These are phyloP conservation scores for Piper betle DNA, from an alignment of 164 flowering plant species.

Conservation along the genomic window DNA sequence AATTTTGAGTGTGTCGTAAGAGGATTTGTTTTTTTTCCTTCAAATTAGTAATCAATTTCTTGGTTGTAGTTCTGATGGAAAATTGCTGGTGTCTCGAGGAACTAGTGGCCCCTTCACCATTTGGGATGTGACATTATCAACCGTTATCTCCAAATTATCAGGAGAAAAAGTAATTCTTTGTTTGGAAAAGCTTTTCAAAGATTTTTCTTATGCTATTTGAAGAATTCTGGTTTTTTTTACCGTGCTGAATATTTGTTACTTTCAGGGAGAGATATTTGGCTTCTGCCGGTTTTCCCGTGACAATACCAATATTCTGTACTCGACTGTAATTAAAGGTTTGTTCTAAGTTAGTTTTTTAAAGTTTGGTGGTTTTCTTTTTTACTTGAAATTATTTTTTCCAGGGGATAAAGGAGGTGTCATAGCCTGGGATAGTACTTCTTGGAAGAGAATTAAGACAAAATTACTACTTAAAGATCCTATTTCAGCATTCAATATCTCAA, in stretches of 20 bases:
- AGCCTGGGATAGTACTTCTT: constrained; percentile 58
- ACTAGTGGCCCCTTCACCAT: constrained; percentile 62
- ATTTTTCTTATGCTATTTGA: neutral
- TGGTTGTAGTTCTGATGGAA: constrained; percentile 69
- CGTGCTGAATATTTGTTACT: constrained; percentile 1
- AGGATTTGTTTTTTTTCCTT: neutral
- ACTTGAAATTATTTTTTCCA: constrained; percentile 10
- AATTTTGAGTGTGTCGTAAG: neutral
- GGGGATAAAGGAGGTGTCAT: constrained; percentile 58
- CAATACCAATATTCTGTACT: constrained; percentile 40
- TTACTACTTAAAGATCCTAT: constrained; percentile 43
- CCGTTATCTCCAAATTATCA: constrained; percentile 42
- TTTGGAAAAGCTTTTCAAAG: neutral
- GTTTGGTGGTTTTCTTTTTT: constrained; percentile 1
- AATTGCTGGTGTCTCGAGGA: constrained; percentile 68
- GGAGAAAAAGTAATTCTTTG: constrained; percentile 44
- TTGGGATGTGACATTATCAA: constrained; percentile 63
- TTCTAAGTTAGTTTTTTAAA: neutral
- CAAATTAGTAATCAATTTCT: neutral
- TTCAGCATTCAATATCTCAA: constrained; percentile 67
- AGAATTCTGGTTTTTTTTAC: neutral
- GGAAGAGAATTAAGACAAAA: constrained; percentile 58
- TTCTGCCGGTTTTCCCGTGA: constrained; percentile 68
- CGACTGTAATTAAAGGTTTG: constrained; percentile 51
- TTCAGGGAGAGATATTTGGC: constrained; percentile 69